Evolutionary conservation across 176 grass and related monocot species (phyloP).

Genomic region (Sorghum bicolor): DNA sequence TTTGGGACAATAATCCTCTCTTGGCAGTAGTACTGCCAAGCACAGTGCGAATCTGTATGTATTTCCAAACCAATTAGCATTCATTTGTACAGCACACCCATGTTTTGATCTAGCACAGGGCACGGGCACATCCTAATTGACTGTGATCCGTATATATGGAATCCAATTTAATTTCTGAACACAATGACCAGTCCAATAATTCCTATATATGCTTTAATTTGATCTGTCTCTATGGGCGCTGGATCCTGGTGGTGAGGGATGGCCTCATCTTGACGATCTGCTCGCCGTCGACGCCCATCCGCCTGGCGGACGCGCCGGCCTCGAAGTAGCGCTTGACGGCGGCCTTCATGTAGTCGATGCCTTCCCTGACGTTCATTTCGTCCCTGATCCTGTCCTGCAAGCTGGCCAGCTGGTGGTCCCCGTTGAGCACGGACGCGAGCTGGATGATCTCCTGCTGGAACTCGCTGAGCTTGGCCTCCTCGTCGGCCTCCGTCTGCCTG

Average conservation of each 20-base stretch:
- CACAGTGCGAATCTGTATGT: not conserved
- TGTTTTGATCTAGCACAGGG: not conserved
- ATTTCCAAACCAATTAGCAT: not conserved
- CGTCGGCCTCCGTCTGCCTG: conserved; percentile 66
- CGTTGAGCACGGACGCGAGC: conserved; percentile 83
- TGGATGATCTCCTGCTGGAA: conserved; percentile 96
- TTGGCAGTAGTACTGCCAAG: too few relatives aligned
- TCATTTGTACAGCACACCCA: not conserved
- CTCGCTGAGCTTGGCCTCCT: conserved; percentile 81
- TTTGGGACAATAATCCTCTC: too few relatives aligned
- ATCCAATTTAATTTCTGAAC: not conserved
- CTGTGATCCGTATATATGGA: not conserved
- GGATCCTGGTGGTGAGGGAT: conserved; percentile 64
- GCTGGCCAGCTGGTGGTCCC: conserved; percentile 65
- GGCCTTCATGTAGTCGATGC: conserved; percentile 68
- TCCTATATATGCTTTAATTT: not conserved
- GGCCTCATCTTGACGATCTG: conserved; percentile 98
- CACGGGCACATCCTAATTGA: conserved; percentile 1
- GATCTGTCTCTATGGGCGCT: conserved; percentile 27
- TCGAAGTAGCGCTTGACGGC: conserved; percentile 73
- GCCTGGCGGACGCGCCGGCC: conserved; percentile 62
- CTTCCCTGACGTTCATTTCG: conserved; percentile 75
- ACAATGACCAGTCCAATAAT: not conserved
- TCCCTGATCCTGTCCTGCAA: conserved; percentile 66
- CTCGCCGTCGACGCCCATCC: conserved; percentile 72